Percentiles rank a stretch among this genome's conserved stretches.
phyloP scores from a whole-genome alignment of 2,329 filamentous ascomycete species.

The Xylariaceae sp. region DNA sequence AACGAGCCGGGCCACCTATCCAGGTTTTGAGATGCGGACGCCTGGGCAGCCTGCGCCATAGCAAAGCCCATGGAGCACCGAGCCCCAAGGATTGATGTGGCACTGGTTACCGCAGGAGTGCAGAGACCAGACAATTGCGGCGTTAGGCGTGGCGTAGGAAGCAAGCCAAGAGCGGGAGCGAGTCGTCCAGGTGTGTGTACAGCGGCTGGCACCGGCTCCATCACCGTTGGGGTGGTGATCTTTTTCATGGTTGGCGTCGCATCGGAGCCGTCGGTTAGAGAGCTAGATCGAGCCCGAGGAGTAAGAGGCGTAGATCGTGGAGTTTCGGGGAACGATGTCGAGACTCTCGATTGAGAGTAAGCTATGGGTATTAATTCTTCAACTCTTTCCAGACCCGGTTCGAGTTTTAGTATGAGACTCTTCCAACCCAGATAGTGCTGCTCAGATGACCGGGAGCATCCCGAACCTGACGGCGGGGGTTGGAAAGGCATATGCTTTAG shows the following conservation, averaged over 20 bases:
- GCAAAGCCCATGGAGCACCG: slow-evolving; percentile 56
- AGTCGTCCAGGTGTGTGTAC: slow-evolving; percentile 42
- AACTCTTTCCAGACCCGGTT: slow-evolving; percentile 54
- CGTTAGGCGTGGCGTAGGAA: slow-evolving; percentile 56
- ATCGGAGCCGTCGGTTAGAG: slow-evolving; percentile 35
- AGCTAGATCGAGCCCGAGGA: slow-evolving; percentile 34
- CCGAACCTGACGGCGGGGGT: slow-evolving; percentile 49
- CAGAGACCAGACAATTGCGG: slow-evolving; percentile 51
- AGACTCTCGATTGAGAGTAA: slow-evolving; percentile 29
- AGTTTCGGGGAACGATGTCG: slow-evolving; percentile 36
- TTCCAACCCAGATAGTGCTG: slow-evolving; percentile 53
- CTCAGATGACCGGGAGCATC: slow-evolving; percentile 37
- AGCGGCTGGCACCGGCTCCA: slow-evolving; percentile 46
- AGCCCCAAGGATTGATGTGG: slow-evolving; percentile 45
- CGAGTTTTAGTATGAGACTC: slow-evolving; percentile 51
- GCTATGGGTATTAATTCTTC: slow-evolving; percentile 43
- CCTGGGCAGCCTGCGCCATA: slow-evolving; percentile 50
- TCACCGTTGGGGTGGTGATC: slow-evolving; percentile 38
- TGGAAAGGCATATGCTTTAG: slow-evolving; percentile 71
- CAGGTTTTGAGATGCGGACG: slow-evolving; percentile 43
- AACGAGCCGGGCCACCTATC: slow-evolving; percentile 48
- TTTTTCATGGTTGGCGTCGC: slow-evolving; percentile 40
- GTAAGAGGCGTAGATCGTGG: slow-evolving; percentile 43
- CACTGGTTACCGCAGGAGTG: slow-evolving; percentile 56
- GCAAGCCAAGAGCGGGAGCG: slow-evolving; percentile 49